A percentile compares a stretch with the other conserved stretches of the same genome.
Conservation (phyloP, 257 asterid genomes). For the Misopates orontium region DNA sequence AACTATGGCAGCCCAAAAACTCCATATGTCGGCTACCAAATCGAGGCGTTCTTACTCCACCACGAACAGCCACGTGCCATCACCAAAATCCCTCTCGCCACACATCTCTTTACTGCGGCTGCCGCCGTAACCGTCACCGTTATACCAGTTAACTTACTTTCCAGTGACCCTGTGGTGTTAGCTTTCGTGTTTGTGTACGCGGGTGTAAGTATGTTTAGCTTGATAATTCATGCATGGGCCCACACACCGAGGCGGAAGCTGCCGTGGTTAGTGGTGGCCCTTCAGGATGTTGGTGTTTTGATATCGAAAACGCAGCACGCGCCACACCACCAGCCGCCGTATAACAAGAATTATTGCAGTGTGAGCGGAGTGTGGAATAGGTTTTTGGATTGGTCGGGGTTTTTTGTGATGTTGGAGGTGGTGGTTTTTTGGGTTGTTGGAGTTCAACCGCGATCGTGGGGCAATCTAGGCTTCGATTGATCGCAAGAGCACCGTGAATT, state of each 20-base stretch:
- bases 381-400: conserved; percentile 44
- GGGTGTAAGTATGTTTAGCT: conserved; percentile 57
- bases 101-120: conserved; percentile 35
- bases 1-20: conserved; percentile 43
- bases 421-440: conserved; percentile 62
- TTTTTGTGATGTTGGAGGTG: conserved; percentile 72
- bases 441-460: conserved; percentile 76
- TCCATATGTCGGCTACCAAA: conserved; percentile 42
- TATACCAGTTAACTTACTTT: conserved; percentile 7
- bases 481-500: too few relatives aligned
- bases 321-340: conserved; percentile 82
- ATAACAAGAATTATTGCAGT: conserved; percentile 76
- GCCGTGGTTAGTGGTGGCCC: conserved; percentile 60
- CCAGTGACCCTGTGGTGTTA: conserved; percentile 20
- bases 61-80: conserved; percentile 44
- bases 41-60: conserved; percentile 42
- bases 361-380: too few relatives aligned
- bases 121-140: conserved; percentile 17
- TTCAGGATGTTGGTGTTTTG: conserved; percentile 72
- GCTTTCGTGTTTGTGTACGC: conserved; percentile 33
- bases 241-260: conserved; percentile 70
- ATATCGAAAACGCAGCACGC: conserved; percentile 64
- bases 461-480: too few relatives aligned
- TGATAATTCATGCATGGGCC: conserved; percentile 86
- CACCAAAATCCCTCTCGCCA: conserved; percentile 29